Percentiles rank a stretch among this genome's conserved stretches.
phyloP scores from a whole-genome alignment of 306 rosid genomes.

The Vicia sativa region DNA sequence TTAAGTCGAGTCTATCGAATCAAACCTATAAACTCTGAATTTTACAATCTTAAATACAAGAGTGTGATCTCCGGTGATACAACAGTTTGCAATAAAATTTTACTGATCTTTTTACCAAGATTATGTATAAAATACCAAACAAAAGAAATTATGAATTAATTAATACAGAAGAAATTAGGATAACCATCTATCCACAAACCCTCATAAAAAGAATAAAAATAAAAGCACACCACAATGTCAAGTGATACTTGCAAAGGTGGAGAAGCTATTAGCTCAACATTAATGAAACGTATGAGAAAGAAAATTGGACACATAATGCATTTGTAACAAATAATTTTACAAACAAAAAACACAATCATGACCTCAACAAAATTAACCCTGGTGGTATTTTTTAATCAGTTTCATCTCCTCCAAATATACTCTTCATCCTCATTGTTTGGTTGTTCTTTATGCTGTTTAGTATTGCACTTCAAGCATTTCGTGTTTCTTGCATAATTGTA shows the following conservation, averaged over 20 bases:
- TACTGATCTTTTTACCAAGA: too few relatives aligned
- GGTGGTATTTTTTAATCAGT: conserved; percentile 11
- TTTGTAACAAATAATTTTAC: background rate
- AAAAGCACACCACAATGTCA: background rate
- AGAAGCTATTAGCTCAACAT: background rate
- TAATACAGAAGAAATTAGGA: too few relatives aligned
- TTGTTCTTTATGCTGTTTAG: conserved; percentile 45
- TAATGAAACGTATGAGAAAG: background rate
- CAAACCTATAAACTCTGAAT: too few relatives aligned
- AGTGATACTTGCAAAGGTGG: background rate
- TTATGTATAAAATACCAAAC: too few relatives aligned
- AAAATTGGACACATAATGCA: background rate
- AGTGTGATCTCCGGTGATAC: too few relatives aligned
- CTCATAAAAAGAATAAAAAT: background rate
- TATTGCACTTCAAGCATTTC: conserved; percentile 64
- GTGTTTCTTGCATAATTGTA: conserved; percentile 57
- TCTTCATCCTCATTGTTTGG: conserved; percentile 42
- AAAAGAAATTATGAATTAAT: too few relatives aligned
- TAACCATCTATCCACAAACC: background rate
- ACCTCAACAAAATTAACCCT: background rate
- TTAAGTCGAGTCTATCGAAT: too few relatives aligned
- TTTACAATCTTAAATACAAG: too few relatives aligned
- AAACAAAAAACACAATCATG: background rate
- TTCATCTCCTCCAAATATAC: conserved; percentile 53
- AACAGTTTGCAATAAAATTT: too few relatives aligned